Evolutionary conservation across 2,329 filamentous ascomycete species (phyloP).

Genomic region (Graphilbum sp.): DNA sequence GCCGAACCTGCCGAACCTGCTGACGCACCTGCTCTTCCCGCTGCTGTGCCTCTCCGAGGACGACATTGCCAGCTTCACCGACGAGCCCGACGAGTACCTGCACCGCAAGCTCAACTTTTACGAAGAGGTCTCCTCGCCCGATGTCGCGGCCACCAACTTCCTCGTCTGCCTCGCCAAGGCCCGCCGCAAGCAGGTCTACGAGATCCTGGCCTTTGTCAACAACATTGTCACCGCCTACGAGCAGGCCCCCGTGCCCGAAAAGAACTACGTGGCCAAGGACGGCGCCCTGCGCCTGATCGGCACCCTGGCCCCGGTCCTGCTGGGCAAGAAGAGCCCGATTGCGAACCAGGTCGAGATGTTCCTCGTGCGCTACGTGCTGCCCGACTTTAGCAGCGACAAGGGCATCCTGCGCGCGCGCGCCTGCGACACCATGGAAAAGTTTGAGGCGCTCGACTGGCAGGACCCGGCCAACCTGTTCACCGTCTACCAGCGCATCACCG

Average conservation of each 20-base stretch:
- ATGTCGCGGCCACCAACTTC: conserved; percentile 94
- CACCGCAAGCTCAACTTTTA: conserved; percentile 97
- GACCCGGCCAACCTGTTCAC: conserved; percentile 88
- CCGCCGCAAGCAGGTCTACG: conserved; percentile 88
- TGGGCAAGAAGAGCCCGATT: conserved; percentile 96
- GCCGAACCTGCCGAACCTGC: conserved; percentile 80
- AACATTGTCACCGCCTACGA: conserved; percentile 90
- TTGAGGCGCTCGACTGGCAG: conserved; percentile 93
- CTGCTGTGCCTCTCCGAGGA: conserved; percentile 85
- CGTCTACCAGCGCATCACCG: conserved; percentile 91
- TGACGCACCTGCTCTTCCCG: conserved; percentile 90
- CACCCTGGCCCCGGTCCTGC: conserved; percentile 79
- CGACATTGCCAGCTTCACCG: conserved; percentile 84
- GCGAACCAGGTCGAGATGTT: conserved; percentile 97
- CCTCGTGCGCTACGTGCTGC: conserved; percentile 94
- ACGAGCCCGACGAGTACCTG: conserved; percentile 90
- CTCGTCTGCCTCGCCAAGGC: conserved; percentile 87
- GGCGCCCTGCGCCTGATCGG: conserved; percentile 95
- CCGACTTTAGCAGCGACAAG: conserved; percentile 84
- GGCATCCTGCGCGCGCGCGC: conserved; percentile 88
- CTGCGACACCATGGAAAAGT: conserved; percentile 96
- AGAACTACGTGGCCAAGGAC: conserved; percentile 91
- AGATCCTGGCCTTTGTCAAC: conserved; percentile 89
- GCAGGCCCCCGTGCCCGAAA: conserved; percentile 64
- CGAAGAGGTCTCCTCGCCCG: conserved; percentile 88